These are phyloP conservation scores for Eucalyptus lansdowneana DNA, from an alignment of 345 rosid species.

Conservation along the genomic window DNA sequence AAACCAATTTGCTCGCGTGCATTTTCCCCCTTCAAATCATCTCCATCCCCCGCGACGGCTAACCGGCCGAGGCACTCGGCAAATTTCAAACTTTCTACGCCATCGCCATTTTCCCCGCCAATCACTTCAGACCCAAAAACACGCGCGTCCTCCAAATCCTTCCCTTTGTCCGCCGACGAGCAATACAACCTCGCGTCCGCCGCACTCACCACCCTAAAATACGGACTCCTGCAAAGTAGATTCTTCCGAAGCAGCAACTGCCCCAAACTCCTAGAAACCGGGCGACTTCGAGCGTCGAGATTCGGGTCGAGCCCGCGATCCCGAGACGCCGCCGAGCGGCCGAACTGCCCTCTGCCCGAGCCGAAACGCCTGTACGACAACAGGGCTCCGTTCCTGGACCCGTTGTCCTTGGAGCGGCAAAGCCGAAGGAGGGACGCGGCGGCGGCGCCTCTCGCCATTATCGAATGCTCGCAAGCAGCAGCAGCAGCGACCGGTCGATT, in stretches of 20 bases:
- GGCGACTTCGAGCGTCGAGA: background rate
- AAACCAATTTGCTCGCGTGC: accelerated
- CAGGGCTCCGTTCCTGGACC: background rate
- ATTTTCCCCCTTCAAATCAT: background rate
- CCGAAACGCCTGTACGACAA: background rate
- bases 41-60: background rate
- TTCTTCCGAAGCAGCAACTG: background rate
- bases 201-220: background rate
- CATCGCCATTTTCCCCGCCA: background rate
- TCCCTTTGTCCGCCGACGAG: background rate
- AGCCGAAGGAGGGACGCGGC: background rate
- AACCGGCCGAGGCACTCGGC: background rate
- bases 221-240: background rate
- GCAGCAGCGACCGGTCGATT: background rate
- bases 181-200: background rate
- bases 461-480: background rate
- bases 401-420: background rate
- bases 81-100: background rate
- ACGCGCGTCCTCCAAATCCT: background rate
- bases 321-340: background rate
- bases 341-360: background rate
- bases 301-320: background rate
- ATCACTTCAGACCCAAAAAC: background rate
- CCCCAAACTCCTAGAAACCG: background rate
- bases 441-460: background rate